These are phyloP conservation scores for Exophiala sideris DNA, from an alignment of 2,329 filamentous ascomycete genomes.

Conservation along the genomic window DNA sequence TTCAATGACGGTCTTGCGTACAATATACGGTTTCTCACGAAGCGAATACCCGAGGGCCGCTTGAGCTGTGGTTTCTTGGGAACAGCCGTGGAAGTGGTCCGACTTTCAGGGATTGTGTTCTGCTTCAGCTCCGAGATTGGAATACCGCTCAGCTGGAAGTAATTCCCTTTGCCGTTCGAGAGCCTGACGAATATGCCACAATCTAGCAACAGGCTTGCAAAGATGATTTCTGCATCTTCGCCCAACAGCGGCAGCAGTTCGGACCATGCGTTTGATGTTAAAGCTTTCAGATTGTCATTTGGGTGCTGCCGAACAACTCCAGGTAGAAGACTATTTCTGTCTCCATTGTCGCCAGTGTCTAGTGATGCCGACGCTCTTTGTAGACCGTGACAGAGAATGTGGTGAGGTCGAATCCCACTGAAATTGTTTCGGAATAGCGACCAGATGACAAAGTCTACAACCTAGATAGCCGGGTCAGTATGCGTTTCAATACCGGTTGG, in stretches of 20 bases:
- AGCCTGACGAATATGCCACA: slow-evolving; percentile 71
- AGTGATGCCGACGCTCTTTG: slow-evolving; percentile 36
- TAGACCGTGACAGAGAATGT: slow-evolving; percentile 82
- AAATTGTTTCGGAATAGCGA: slow-evolving; percentile 62
- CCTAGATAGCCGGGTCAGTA: slow-evolving; percentile 43
- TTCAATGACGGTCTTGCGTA: slow-evolving; percentile 75
- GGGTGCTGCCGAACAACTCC: slow-evolving; percentile 62
- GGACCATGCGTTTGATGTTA: slow-evolving; percentile 73
- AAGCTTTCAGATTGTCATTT: slow-evolving; percentile 65
- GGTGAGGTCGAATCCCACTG: slow-evolving; percentile 56
- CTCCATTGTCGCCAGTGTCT: not conserved
- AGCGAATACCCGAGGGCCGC: slow-evolving; percentile 31
- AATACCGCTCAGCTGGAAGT: slow-evolving; percentile 71
- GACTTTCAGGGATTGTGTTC: not conserved
- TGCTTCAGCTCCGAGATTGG: slow-evolving; percentile 12
- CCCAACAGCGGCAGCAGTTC: slow-evolving; percentile 72
- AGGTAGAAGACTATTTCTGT: slow-evolving; percentile 53
- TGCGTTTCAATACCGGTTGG: not conserved
- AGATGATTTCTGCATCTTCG: slow-evolving; percentile 68
- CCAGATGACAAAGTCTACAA: slow-evolving; percentile 76
- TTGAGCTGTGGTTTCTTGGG: not conserved
- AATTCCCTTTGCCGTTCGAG: slow-evolving; percentile 59
- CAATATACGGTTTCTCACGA: slow-evolving; percentile 80
- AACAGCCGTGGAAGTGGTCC: not conserved
- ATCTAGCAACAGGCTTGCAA: slow-evolving; percentile 73